Conservation (phyloP, 768 basidiomycete species). For the Tricholoma saponaceum region DNA sequence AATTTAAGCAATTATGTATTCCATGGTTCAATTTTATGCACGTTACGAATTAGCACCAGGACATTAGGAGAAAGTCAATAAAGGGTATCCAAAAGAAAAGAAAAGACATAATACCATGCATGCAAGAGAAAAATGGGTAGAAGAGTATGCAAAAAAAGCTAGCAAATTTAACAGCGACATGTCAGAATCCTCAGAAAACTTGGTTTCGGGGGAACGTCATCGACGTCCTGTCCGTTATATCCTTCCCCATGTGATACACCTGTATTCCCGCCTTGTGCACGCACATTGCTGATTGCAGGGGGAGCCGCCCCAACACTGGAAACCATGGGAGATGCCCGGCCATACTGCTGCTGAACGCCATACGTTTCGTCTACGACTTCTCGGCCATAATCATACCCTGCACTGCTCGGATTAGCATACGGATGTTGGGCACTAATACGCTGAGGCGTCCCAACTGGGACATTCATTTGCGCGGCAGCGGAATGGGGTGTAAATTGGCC, state of each 20-base stretch:
- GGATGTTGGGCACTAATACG: conserved; percentile 57
- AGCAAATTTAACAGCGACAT: conserved; percentile 63
- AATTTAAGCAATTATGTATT: background rate
- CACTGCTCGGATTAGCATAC: conserved; percentile 58
- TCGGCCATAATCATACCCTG: conserved; percentile 55
- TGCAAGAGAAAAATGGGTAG: conserved; percentile 19
- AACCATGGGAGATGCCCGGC: conserved; percentile 82
- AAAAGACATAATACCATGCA: conserved; percentile 26
- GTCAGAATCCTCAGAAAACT: conserved; percentile 67
- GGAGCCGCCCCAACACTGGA: conserved; percentile 63
- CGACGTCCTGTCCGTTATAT: conserved; percentile 53
- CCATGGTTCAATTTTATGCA: conserved; percentile 1
- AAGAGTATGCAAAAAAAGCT: conserved; percentile 19
- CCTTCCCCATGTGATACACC: conserved; percentile 61
- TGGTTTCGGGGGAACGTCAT: conserved; percentile 48
- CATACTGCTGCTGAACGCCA: conserved; percentile 57
- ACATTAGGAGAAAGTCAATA: conserved; percentile 19
- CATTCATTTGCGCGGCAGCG: conserved; percentile 68
- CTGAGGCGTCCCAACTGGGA: conserved; percentile 57
- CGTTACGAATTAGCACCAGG: conserved; percentile 2
- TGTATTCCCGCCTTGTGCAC: conserved; percentile 65
- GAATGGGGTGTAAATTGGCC: conserved; percentile 70
- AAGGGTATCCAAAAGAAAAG: conserved; percentile 29
- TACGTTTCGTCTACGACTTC: conserved; percentile 54
- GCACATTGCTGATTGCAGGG: conserved; percentile 69